Base-by-base conservation (phyloP, 148 eudicot species). In the Pouteria glomerata region DNA sequence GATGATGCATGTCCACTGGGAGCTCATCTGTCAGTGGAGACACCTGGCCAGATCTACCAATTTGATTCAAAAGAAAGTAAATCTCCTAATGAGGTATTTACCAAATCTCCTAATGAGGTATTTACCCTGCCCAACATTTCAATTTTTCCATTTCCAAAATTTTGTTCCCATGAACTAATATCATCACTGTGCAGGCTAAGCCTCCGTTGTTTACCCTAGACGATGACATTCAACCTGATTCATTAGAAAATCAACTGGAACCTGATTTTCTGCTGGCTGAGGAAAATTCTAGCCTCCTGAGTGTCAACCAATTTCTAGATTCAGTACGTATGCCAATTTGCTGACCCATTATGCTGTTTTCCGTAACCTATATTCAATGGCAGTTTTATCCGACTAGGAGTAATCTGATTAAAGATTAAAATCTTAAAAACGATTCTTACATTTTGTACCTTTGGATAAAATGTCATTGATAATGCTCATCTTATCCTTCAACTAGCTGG, bases 271-370 rank as follows among this genome's bases (percentile, higher is more conserved):
- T 78, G 39, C 73, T 78, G 75, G 66, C 76, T 6, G 21, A 50
- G 41, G 84, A 84, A 58, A 78, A 45, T 48, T 63, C 75, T 34
- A 78, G 69, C 44, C 78, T 87, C 44, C 69, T 80, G 84, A 87
- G 88, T 57, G 83, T 87, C 57, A 79, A 82, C 69, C 81, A 87
- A 80, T 82, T 87, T 75, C 79, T 87, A n/a, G 88, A 87, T 68
- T 84, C 80, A 33, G 90, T 87, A 84, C 26, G 72, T 73, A 5
- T 70, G 19, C 29, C 41, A 57, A 39, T 31, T 56, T 56, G 39
- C 6, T 56, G 58, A 16, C 10, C 31, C 30, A 0, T 21, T 63
- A 23, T 74, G n/a, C 77, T n/a, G 16, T 63, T 61, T 31, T 2
- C 3, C 14, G 18, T 11, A 34, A 30, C 42, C 16, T 55, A 8